These are phyloP conservation scores for Chaetomidium leptoderma DNA, from an alignment of 495 filamentous ascomycete genomes.

Conservation along the genomic window DNA sequence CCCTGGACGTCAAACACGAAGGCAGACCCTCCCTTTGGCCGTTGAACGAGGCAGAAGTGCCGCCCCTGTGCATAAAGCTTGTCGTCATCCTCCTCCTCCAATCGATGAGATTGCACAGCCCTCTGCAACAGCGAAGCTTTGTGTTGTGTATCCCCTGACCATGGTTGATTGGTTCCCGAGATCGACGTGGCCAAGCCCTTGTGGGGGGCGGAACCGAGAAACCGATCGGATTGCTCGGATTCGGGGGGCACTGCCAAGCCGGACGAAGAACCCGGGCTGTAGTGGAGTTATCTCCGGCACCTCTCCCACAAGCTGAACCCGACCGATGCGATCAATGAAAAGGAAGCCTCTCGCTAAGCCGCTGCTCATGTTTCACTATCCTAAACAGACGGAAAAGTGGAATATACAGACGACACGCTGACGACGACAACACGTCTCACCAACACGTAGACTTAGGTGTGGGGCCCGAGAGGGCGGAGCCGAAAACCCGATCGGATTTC, in stretches of 20 bases:
- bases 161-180: neutral
- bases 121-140: conserved; percentile 5
- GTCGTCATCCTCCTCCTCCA: neutral
- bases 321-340: neutral
- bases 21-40: too few species aligned
- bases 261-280: too few species aligned
- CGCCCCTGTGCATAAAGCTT: neutral
- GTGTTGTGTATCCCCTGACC: neutral
- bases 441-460: too few species aligned
- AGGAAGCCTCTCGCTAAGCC: too few species aligned
- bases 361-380: too few species aligned
- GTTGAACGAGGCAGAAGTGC: too few species aligned
- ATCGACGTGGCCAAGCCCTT: neutral
- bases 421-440: too few species aligned
- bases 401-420: too few species aligned
- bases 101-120: conserved; percentile 4
- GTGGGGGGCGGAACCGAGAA: neutral
- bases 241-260: neutral
- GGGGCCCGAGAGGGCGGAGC: too few species aligned
- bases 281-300: neutral
- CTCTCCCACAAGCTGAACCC: neutral
- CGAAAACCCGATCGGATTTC: too few species aligned
- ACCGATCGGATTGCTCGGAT: conserved; percentile 5
- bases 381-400: too few species aligned
- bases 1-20: too few species aligned